phyloP scores from a whole-genome alignment of 805 yeast species.

The Ogataea pilisensis region DNA sequence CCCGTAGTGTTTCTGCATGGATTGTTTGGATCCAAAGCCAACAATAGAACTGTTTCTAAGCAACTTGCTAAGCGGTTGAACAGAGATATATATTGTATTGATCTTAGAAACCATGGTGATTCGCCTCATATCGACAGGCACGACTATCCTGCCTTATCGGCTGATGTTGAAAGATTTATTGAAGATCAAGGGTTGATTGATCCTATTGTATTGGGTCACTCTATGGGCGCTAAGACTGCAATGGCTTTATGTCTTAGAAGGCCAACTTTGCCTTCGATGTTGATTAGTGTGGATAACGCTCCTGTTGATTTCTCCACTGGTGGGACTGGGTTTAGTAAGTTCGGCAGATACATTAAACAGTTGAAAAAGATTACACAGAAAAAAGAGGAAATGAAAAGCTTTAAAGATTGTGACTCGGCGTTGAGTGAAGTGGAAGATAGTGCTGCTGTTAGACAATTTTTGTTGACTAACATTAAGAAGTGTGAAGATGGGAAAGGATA shows the following conservation, averaged over 20 bases:
- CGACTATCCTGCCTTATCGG: constrained; percentile 77
- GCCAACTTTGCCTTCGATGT: constrained; percentile 55
- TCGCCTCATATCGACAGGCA: constrained; percentile 73
- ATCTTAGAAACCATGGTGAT: constrained; percentile 88
- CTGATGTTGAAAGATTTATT: constrained; percentile 79
- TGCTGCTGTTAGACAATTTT: constrained; percentile 65
- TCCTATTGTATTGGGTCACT: constrained; percentile 72
- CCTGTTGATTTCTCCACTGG: constrained; percentile 64
- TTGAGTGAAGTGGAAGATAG: constrained; percentile 60
- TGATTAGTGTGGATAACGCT: constrained; percentile 85
- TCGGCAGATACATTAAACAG: constrained; percentile 63
- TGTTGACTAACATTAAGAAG: constrained; percentile 56
- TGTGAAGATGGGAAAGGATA: constrained; percentile 33
- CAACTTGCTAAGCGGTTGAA: constrained; percentile 42
- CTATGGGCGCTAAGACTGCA: constrained; percentile 93
- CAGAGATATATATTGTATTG: constrained; percentile 65
- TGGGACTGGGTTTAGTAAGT: constrained; percentile 38
- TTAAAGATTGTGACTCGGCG: constrained; percentile 64
- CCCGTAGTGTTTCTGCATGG: constrained; percentile 87
- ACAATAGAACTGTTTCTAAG: constrained; percentile 76
- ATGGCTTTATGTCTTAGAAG: constrained; percentile 78
- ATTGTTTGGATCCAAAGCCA: constrained; percentile 77
- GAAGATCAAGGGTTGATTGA: constrained; percentile 37
- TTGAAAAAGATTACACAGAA: constrained; percentile 47
- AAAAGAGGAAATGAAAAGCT: constrained; percentile 40